phyloP scores from a whole-genome alignment of 2,329 filamentous ascomycete genomes.

The Alternaria solani region DNA sequence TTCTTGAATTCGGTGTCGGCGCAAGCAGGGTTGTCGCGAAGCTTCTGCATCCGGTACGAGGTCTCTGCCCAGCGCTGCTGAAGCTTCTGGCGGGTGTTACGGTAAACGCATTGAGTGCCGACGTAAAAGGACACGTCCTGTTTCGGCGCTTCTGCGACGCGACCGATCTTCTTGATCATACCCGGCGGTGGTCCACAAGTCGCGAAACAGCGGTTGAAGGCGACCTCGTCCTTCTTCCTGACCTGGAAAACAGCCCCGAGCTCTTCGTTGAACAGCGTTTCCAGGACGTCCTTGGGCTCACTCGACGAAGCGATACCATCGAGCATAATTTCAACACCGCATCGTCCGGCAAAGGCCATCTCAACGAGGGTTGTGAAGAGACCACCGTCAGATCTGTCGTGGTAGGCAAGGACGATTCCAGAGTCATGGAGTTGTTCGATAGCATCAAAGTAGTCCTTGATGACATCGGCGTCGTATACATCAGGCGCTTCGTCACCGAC shows the following conservation, averaged over 20 bases:
- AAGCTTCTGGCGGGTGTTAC: slow-evolving; percentile 73
- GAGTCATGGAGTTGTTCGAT: slow-evolving; percentile 72
- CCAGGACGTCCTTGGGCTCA: slow-evolving; percentile 70
- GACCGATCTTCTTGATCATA: slow-evolving; percentile 83
- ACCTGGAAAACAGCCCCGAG: slow-evolving; percentile 96
- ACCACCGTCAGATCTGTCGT: slow-evolving; percentile 93
- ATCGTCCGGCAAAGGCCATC: slow-evolving; percentile 98
- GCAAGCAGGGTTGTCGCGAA: slow-evolving; percentile 86
- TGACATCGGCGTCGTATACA: slow-evolving; percentile 79
- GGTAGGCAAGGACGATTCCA: slow-evolving; percentile 86
- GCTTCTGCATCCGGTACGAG: slow-evolving; percentile 88
- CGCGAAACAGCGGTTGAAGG: slow-evolving; percentile 89
- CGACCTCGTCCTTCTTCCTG: slow-evolving; percentile 80
- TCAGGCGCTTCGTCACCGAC: slow-evolving; percentile 87
- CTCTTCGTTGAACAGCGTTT: slow-evolving; percentile 93
- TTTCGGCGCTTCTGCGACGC: slow-evolving; percentile 72
- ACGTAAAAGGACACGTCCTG: slow-evolving; percentile 81
- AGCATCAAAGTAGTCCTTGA: slow-evolving; percentile 93
- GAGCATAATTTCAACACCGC: slow-evolving; percentile 83
- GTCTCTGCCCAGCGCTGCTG: slow-evolving; percentile 91
- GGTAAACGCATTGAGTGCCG: slow-evolving; percentile 72
- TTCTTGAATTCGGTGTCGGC: slow-evolving; percentile 83
- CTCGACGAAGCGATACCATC: slow-evolving; percentile 73
- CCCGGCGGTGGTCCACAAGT: slow-evolving; percentile 85
- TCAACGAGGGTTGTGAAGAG: slow-evolving; percentile 89